Evolutionary conservation across 257 asterid genomes (phyloP), one percentile per base, ranked within the genome.

Genomic region (Cinchona pubescens): DNA sequence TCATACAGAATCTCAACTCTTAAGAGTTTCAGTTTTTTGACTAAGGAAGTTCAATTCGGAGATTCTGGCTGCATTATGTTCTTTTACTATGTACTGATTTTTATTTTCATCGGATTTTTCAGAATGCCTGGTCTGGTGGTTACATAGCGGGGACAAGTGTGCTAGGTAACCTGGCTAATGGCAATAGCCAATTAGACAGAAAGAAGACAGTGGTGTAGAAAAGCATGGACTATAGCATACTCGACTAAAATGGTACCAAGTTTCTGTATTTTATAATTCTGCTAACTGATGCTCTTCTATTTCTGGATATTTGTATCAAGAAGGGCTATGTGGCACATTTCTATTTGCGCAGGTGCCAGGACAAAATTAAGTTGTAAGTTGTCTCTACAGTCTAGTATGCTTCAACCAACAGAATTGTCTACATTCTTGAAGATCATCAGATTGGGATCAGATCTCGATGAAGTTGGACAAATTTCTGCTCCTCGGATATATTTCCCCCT

Each of bases 61-160:
- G 1, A 49, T 43, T 40, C 23, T 32, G 21, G 68, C 42, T 29
- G 49, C 34, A 19, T 29, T 14, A 27, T 43, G 21, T 71, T 19
- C 53, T 38, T 67, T 35, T 3, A 48, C 25, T 40, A 7, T 35
- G 42, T 59, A 66, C 69, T 69, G 68, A 62, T 21, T 38, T 60
- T 27, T 29, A 42, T 43, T 45, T 40, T 72, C 49, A 53, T 68
- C 27, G 14, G 80, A 73, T 80, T 75, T 80, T 73, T 77, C 90
- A 93, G 98, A 93, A 90, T 81, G 98, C 98, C 74, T 93, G 97
- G 98, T 87, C 96, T 0, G 96, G 98, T 74, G 98, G 98, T 51
- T 90, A 88, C 73, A 90, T 91, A 81, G 98, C 98, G 29, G 97
- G 98, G 76, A 90, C 97, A 64, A 88, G 85, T 46, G 87, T 93